Evolutionary conservation across 306 rosid genomes (phyloP).

Genomic region (Abrus precatorius): DNA sequence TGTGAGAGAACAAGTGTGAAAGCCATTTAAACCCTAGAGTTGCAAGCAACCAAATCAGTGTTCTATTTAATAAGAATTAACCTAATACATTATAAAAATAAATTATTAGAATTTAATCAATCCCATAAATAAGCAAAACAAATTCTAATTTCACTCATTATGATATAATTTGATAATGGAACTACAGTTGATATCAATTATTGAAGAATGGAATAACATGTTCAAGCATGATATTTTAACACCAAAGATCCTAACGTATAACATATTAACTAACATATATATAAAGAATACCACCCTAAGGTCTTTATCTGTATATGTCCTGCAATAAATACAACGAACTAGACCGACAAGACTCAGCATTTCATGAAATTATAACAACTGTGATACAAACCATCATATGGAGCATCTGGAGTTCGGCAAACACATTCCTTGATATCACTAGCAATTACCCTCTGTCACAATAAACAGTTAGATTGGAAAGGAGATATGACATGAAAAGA

Average conservation of each 20-base stretch:
- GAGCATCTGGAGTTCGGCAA: conserved; percentile 98
- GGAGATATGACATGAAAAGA: conserved; percentile 37
- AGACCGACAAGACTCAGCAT: conserved; percentile 34
- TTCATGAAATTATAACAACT: conserved; percentile 20
- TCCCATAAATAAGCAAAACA: neutral
- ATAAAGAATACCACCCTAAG: neutral
- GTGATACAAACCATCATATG: conserved; percentile 84
- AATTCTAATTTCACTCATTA: neutral
- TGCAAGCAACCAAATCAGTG: neutral
- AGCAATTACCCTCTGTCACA: conserved; percentile 85
- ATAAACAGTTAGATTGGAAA: conserved; percentile 45
- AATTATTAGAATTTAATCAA: neutral
- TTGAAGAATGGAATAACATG: neutral
- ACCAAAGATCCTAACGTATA: neutral
- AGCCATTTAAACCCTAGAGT: neutral
- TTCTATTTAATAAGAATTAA: conserved; percentile 17
- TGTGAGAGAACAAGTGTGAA: neutral
- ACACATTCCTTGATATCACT: conserved; percentile 98
- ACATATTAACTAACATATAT: neutral
- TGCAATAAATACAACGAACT: conserved; percentile 25
- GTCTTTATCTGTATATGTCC: neutral
- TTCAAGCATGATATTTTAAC: neutral
- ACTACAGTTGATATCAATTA: neutral
- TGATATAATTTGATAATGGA: neutral
- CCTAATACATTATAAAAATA: neutral